Percentiles rank a stretch among this genome's conserved stretches.
phyloP scores from a whole-genome alignment of 805 yeast genomes.

The Phaffomyces opuntiae region DNA sequence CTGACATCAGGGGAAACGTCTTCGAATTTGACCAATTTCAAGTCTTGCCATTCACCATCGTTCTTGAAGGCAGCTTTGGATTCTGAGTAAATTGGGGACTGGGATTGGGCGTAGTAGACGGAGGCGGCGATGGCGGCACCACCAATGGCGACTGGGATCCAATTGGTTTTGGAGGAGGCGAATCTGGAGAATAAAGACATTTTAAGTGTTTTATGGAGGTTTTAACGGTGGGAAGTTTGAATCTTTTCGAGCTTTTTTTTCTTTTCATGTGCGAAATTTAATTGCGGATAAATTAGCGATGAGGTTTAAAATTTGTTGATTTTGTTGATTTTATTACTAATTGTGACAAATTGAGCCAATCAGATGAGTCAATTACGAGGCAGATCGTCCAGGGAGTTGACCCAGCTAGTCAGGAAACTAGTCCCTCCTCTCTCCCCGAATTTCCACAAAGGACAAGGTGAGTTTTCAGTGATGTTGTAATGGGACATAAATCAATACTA shows the following conservation, averaged over 20 bases:
- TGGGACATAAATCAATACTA: neutral
- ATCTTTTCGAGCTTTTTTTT: no score
- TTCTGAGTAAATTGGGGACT: slow-evolving; percentile 27
- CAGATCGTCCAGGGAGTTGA: slow-evolving; percentile 29
- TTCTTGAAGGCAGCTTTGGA: slow-evolving; percentile 48
- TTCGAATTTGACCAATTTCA: slow-evolving; percentile 43
- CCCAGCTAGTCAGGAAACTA: slow-evolving; percentile 43
- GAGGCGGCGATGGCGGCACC: slow-evolving; percentile 40
- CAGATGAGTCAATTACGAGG: slow-evolving; percentile 12
- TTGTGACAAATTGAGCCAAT: no score
- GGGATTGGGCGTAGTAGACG: slow-evolving; percentile 23
- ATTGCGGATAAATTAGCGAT: no score
- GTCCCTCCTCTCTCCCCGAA: slow-evolving; percentile 69
- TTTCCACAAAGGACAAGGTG: slow-evolving; percentile 83
- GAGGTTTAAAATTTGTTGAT: no score
- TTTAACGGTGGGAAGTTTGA: neutral
- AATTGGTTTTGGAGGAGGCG: slow-evolving; percentile 9
- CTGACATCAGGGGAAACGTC: slow-evolving; percentile 58
- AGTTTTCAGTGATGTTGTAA: slow-evolving; percentile 5
- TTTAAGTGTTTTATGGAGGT: neutral
- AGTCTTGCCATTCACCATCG: slow-evolving; percentile 65
- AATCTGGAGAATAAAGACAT: slow-evolving; percentile 24
- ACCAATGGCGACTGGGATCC: slow-evolving; percentile 37
- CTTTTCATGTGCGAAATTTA: no score
- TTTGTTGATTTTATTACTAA: no score